A percentile compares a stretch with the other conserved stretches of the same genome.
phyloP scores from a whole-genome alignment of 495 filamentous ascomycete species.

The Tuber melanosporum region DNA sequence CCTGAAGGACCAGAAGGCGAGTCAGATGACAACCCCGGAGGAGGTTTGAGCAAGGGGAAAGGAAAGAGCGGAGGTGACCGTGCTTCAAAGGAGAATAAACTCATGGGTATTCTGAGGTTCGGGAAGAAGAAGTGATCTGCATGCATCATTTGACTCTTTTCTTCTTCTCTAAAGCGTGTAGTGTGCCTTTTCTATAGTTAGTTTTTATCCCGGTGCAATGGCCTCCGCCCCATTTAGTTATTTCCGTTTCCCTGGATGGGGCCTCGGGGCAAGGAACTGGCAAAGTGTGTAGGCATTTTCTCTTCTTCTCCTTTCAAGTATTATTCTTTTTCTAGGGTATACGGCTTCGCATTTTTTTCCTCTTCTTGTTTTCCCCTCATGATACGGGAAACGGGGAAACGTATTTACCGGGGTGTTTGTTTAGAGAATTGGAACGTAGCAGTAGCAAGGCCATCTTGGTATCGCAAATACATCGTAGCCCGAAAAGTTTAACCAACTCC shows the following conservation, averaged over 20 bases:
- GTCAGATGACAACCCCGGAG: conserved; percentile 45
- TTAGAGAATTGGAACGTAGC: not conserved
- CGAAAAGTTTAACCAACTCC: not conserved
- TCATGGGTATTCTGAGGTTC: conserved; percentile 40
- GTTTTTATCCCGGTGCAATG: not conserved
- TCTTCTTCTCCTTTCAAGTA: not conserved
- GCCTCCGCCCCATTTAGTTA: not conserved
- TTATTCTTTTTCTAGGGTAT: not conserved
- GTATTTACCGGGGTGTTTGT: not conserved
- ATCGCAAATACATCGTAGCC: not conserved
- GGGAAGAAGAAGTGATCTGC: conserved; percentile 38
- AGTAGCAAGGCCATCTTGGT: not conserved
- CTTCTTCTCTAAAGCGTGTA: not conserved
- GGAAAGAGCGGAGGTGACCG: conserved; percentile 46
- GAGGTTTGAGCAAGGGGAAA: conserved; percentile 41
- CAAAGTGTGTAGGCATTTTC: not conserved
- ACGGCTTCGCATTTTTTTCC: not conserved
- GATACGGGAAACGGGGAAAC: not conserved
- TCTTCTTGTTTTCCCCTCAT: not conserved
- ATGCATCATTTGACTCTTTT: not conserved
- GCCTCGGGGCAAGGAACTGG: not conserved
- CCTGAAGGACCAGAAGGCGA: conserved; percentile 40
- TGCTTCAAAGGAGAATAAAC: conserved; percentile 48
- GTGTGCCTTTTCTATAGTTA: not conserved
- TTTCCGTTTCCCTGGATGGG: not conserved